These are phyloP conservation scores for Gastrolobium bilobum DNA, from an alignment of 306 rosid genomes.

Conservation along the genomic window DNA sequence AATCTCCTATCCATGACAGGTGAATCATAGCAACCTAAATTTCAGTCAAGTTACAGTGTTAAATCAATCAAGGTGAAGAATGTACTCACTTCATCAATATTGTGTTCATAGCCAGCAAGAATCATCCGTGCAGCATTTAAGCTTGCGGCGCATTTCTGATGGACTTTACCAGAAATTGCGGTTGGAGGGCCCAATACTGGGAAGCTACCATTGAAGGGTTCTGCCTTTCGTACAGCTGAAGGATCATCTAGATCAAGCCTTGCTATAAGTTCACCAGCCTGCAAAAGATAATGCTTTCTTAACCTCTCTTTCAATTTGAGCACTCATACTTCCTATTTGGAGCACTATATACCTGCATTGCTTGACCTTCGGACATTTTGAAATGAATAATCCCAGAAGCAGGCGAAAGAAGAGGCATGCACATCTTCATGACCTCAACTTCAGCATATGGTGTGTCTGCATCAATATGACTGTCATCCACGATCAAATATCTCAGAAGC, in stretches of 20 bases:
- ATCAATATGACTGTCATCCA: constrained; percentile 81
- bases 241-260: constrained; percentile 98
- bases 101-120: constrained; percentile 96
- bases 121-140: constrained; percentile 89
- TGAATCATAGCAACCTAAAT: constrained; percentile 4
- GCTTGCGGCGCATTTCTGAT: constrained; percentile 95
- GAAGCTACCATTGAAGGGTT: constrained; percentile 87
- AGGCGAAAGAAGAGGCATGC: constrained; percentile 99
- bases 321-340: constrained; percentile 28
- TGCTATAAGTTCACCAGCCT: constrained; percentile 97
- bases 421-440: constrained; percentile 99
- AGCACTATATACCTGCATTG: constrained; percentile 85
- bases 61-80: constrained; percentile 35
- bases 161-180: constrained; percentile 94
- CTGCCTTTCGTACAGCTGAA: constrained; percentile 93
- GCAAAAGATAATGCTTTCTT: constrained; percentile 41
- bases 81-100: constrained; percentile 83
- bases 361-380: constrained; percentile 95
- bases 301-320: constrained; percentile 34
- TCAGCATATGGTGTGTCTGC: constrained; percentile 96
- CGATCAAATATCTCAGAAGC: constrained; percentile 82
- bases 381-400: constrained; percentile 93
- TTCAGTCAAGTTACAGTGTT: constrained; percentile 11
- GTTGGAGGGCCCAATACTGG: constrained; percentile 93
- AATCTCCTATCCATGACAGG: neutral